These are phyloP conservation scores for Aquilaria sinensis DNA, from an alignment of 345 rosid species.

Conservation along the genomic window DNA sequence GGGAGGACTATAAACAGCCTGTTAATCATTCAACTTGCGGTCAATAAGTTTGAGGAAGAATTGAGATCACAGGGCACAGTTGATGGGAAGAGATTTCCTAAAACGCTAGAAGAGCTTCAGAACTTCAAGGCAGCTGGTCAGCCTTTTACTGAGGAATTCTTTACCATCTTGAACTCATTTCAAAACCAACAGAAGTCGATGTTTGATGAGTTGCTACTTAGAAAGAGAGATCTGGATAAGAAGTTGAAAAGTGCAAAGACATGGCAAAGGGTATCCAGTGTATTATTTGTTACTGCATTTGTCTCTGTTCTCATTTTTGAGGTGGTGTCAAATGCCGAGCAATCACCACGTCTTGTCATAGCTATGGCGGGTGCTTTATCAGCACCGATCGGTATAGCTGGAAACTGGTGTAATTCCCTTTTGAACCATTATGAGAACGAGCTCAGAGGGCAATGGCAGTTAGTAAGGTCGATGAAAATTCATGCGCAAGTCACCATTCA, in stretches of 20 bases:
- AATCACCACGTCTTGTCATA: slow-evolving; percentile 63
- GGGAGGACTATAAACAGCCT: slow-evolving; percentile 62
- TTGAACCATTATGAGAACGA: slow-evolving; percentile 58
- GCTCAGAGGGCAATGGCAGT: slow-evolving; percentile 47
- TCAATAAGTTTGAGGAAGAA: slow-evolving; percentile 61
- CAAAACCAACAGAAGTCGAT: slow-evolving; percentile 43
- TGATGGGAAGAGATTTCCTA: slow-evolving; percentile 36
- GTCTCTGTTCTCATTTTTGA: slow-evolving; percentile 75
- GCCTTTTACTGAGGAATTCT: slow-evolving; percentile 73
- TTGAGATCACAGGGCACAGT: slow-evolving; percentile 14
- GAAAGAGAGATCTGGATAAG: slow-evolving; percentile 59
- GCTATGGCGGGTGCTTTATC: slow-evolving; percentile 69
- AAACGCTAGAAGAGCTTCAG: slow-evolving; percentile 59
- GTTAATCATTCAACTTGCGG: slow-evolving; percentile 50
- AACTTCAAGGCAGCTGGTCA: slow-evolving; percentile 59
- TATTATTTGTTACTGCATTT: slow-evolving; percentile 61
- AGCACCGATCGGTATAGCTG: slow-evolving; percentile 58
- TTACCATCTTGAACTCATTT: slow-evolving; percentile 36
- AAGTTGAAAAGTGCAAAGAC: slow-evolving; percentile 48
- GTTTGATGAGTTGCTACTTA: slow-evolving; percentile 39
- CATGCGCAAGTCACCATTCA: slow-evolving; percentile 40
- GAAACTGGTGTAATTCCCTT: slow-evolving; percentile 70
- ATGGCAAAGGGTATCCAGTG: slow-evolving; percentile 75
- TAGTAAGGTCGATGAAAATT: slow-evolving; percentile 38
- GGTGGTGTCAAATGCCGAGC: slow-evolving; percentile 77